Conservation (phyloP, 106 monocot genomes). For the Phalaenopsis equestris region DNA sequence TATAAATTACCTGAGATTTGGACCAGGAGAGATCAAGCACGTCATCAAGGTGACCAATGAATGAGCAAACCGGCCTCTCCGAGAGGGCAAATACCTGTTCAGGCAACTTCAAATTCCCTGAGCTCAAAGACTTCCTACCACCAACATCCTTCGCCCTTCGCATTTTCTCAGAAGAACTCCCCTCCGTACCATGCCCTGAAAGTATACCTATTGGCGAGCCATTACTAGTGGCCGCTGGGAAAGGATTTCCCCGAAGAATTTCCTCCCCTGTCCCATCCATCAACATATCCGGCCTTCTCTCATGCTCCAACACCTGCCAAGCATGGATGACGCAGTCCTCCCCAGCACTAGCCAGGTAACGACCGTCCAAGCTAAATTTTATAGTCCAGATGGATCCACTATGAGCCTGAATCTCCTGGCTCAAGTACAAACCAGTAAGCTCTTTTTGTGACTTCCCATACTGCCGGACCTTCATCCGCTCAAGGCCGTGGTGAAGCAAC, state of each 20-base stretch:
- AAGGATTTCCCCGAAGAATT: constrained; percentile 25
- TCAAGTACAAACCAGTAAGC: constrained; percentile 48
- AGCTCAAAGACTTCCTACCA: constrained; percentile 58
- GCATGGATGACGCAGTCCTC: constrained; percentile 63
- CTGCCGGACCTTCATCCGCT: constrained; percentile 61
- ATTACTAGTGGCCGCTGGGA: constrained; percentile 24
- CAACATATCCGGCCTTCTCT: constrained; percentile 36
- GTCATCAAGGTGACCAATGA: constrained; percentile 60
- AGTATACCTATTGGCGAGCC: constrained; percentile 31
- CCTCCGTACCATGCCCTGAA: constrained; percentile 35
- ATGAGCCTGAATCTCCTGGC: constrained; percentile 58
- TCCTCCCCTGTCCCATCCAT: constrained; percentile 25
- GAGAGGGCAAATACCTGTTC: constrained; percentile 55
- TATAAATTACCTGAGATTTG: constrained; percentile 58
- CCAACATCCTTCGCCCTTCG: constrained; percentile 38
- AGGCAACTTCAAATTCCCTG: constrained; percentile 52
- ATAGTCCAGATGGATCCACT: constrained; percentile 63
- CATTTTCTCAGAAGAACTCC: constrained; percentile 49
- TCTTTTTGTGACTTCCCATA: constrained; percentile 58
- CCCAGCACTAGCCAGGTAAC: constrained; percentile 48
- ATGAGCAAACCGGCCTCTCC: constrained; percentile 63
- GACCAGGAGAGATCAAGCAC: constrained; percentile 95
- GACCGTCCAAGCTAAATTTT: constrained; percentile 55
- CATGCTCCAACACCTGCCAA: constrained; percentile 35
- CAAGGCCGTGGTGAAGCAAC: constrained; percentile 21